Evolutionary conservation across 768 basidiomycete genomes (phyloP), one percentile per base, ranked within the genome.

Genomic region (Russula compacta): DNA sequence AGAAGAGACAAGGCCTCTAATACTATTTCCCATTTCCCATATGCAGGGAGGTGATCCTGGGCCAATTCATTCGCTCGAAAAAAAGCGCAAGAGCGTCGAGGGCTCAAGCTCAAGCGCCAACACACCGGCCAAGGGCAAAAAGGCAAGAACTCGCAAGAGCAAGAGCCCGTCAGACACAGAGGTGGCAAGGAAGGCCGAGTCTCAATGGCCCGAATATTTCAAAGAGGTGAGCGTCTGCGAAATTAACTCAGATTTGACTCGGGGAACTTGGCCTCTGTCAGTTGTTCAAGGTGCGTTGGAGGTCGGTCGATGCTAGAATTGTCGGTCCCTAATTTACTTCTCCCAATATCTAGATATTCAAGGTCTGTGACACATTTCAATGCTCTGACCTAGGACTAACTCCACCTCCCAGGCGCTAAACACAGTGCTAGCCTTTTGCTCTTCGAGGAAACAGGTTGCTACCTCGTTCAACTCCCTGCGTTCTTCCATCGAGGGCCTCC

Each of bases 351-450:
- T 19, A 63, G 61, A 58, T 63, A 63, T 63, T 63, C 40, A 63
- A 54, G 52, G 61, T 58, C 15, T 49, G 52, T 49, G 43, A 6
- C 32, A 21, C 21, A 39, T 17, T n/a, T 36, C 47, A 19, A n/a
- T 33, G 14, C 21, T 8, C 17, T 43, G 12, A 52, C n/a, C 29
- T 15, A 29, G n/a, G 10, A 36, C 12, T 3, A 36, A 63, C 17
- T 21, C 4, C 33, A 10, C 11, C 6, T 6, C 12, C 32, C 53
- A 95, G 89, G 89, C 92, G 10, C 75, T 95, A 50, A 95, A 94
- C 67, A 91, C 92, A 14, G 89, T 95, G 4, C 79, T 94, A 43
- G 92, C 88, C 0, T 95, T 95, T 68, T 80, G 92, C 42, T 88
- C 89, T 2, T 85, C 89, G 0, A 79, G 89, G 63, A 88, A 89